Evolutionary conservation across 2,329 filamentous ascomycete genomes (phyloP).

Genomic region (Pseudopyricularia javanii): DNA sequence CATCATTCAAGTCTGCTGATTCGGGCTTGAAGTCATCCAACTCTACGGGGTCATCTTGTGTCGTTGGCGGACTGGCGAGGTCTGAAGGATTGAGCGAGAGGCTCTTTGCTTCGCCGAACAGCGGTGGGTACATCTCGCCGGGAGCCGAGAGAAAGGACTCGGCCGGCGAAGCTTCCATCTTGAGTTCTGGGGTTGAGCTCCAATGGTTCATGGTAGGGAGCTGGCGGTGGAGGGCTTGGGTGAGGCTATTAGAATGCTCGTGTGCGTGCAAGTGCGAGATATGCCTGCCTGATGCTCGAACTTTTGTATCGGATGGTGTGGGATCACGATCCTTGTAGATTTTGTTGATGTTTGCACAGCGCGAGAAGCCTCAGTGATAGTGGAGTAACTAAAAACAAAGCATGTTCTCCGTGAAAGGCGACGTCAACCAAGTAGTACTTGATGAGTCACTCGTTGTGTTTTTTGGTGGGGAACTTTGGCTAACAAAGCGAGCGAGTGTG

Average conservation of each 20-base stretch:
- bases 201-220: conserved; percentile 24
- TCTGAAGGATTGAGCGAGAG: conserved; percentile 31
- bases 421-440: not conserved
- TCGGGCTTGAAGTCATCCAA: conserved; percentile 7
- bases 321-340: not conserved
- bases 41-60: conserved; percentile 16
- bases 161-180: conserved; percentile 40
- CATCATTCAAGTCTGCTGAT: conserved; percentile 1
- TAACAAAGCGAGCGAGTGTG: not conserved
- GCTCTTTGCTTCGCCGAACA: conserved; percentile 27
- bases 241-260: conserved; percentile 14
- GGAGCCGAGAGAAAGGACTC: conserved; percentile 41
- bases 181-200: conserved; percentile 28
- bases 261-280: not conserved
- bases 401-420: not conserved
- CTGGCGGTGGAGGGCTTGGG: conserved; percentile 2
- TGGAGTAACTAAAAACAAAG: not conserved
- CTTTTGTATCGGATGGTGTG: conserved; percentile 4
- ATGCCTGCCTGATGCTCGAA: not conserved
- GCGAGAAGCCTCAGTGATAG: not conserved
- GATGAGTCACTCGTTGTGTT: not conserved
- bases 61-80: conserved; percentile 35
- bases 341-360: not conserved
- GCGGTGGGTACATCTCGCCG: conserved; percentile 33
- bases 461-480: not conserved